Conservation (phyloP, 2,329 filamentous ascomycete species). For the Torrubiella hemipterigena region DNA sequence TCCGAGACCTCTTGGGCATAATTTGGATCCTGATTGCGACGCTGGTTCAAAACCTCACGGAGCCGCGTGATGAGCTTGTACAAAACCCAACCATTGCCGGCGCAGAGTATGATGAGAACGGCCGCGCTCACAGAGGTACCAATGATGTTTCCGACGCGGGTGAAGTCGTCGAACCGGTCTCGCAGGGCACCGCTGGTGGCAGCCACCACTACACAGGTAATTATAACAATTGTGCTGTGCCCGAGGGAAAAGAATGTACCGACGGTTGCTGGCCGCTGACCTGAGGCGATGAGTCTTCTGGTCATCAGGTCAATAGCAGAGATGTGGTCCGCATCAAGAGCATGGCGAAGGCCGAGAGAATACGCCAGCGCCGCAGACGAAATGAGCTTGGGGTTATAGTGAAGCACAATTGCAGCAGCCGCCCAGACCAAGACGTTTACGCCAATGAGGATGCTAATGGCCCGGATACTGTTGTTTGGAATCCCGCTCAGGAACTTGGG, state of each 20-base stretch:
- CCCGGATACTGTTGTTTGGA: slow-evolving; percentile 25
- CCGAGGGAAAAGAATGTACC: slow-evolving; percentile 92
- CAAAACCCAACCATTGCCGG: slow-evolving; percentile 79
- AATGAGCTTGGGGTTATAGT: slow-evolving; percentile 49
- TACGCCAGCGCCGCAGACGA: slow-evolving; percentile 78
- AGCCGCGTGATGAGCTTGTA: slow-evolving; percentile 64
- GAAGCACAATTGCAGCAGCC: slow-evolving; percentile 37
- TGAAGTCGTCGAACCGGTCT: slow-evolving; percentile 69
- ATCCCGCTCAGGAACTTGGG: slow-evolving; percentile 18
- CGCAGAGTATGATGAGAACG: slow-evolving; percentile 70
- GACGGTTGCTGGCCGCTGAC: slow-evolving; percentile 78
- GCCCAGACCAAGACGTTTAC: slow-evolving; percentile 46
- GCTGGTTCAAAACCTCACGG: slow-evolving; percentile 39
- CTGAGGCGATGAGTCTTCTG: slow-evolving; percentile 71
- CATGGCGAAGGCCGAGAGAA: slow-evolving; percentile 80
- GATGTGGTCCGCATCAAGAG: slow-evolving; percentile 91
- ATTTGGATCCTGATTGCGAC: slow-evolving; percentile 11
- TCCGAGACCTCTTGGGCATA: slow-evolving; percentile 13
- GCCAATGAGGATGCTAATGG: slow-evolving; percentile 37
- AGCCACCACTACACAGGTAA: slow-evolving; percentile 85
- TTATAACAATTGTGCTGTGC: slow-evolving; percentile 83
- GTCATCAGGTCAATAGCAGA: slow-evolving; percentile 91
- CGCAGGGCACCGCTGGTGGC: slow-evolving; percentile 78
- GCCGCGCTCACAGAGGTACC: slow-evolving; percentile 77
- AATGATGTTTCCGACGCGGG: slow-evolving; percentile 72